phyloP scores from a whole-genome alignment of 495 filamentous ascomycete genomes.

The Aspergillus sclerotioniger region DNA sequence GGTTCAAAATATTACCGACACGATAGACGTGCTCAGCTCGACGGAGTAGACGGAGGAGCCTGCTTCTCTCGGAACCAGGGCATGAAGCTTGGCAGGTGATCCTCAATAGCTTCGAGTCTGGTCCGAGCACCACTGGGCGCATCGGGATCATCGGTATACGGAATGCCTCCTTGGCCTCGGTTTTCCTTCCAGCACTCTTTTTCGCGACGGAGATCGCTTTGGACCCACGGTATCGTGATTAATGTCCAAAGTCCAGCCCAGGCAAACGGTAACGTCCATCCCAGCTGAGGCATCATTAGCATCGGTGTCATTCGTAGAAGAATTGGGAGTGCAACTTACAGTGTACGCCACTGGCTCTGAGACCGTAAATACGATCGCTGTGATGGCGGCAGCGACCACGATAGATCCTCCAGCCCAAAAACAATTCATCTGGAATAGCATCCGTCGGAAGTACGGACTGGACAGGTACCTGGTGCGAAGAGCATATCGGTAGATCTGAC shows the following conservation, averaged over 20 bases:
- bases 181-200: conserved; percentile 57
- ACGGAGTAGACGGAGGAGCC: conserved; percentile 19
- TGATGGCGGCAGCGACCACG: conserved; percentile 54
- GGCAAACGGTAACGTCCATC: conserved; percentile 69
- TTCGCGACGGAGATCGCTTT: conserved; percentile 59
- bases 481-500: conserved; percentile 62
- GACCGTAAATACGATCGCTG: conserved; percentile 61
- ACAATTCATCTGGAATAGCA: conserved; percentile 70
- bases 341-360: conserved; percentile 67
- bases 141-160: conserved; percentile 38
- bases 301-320: not conserved
- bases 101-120: conserved; percentile 41
- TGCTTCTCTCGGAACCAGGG: conserved; percentile 36
- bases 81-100: conserved; percentile 27
- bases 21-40: conserved; percentile 16
- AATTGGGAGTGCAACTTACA: conserved; percentile 40
- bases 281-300: conserved; percentile 26
- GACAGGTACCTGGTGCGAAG: conserved; percentile 67
- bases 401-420: conserved; percentile 70
- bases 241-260: conserved; percentile 67
- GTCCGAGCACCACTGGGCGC: conserved; percentile 40
- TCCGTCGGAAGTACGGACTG: conserved; percentile 65
- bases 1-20: too few species aligned
- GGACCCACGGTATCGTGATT: conserved; percentile 68
- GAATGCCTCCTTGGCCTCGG: conserved; percentile 37